phyloP scores from a whole-genome alignment of 371 early-diverging fungal species.

The Smittium mucronatum region DNA sequence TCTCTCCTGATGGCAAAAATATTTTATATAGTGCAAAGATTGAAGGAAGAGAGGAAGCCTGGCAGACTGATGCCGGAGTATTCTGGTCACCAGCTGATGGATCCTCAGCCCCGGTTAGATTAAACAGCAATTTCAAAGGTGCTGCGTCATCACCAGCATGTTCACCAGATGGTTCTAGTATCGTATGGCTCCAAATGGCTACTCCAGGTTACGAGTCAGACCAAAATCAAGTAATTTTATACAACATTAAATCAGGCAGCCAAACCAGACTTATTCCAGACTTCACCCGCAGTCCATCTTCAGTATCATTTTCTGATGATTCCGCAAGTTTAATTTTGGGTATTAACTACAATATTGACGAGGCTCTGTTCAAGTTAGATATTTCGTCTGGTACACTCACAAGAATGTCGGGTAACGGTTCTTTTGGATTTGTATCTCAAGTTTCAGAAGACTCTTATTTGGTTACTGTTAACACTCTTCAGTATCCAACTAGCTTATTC shows the following conservation, averaged over 20 bases:
- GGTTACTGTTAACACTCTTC: background rate
- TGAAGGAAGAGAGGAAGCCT: constrained; percentile 47
- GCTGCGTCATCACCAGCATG: constrained; percentile 50
- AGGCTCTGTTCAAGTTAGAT: background rate
- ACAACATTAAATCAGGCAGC: constrained; percentile 30
- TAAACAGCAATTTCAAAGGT: constrained; percentile 46
- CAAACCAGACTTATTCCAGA: constrained; percentile 32
- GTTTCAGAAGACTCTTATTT: background rate
- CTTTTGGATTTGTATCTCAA: background rate
- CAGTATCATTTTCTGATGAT: constrained; percentile 42
- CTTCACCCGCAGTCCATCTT: constrained; percentile 54
- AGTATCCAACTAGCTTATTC: background rate
- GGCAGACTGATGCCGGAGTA: constrained; percentile 61
- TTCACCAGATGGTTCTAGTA: constrained; percentile 41
- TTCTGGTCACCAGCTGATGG: constrained; percentile 46
- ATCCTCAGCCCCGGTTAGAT: constrained; percentile 18
- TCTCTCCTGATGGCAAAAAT: constrained; percentile 36
- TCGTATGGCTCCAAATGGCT: constrained; percentile 66
- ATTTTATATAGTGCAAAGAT: constrained; percentile 59
- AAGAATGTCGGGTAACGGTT: background rate
- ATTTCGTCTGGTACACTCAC: background rate
- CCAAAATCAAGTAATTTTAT: constrained; percentile 55
- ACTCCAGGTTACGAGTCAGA: constrained; percentile 61
- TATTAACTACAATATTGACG: constrained; percentile 23
- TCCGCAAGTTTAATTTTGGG: constrained; percentile 37